Evolutionary conservation across 805 yeast species (phyloP), one percentile per base, ranked within the genome.

Genomic region (Candida methanosorbosa): DNA sequence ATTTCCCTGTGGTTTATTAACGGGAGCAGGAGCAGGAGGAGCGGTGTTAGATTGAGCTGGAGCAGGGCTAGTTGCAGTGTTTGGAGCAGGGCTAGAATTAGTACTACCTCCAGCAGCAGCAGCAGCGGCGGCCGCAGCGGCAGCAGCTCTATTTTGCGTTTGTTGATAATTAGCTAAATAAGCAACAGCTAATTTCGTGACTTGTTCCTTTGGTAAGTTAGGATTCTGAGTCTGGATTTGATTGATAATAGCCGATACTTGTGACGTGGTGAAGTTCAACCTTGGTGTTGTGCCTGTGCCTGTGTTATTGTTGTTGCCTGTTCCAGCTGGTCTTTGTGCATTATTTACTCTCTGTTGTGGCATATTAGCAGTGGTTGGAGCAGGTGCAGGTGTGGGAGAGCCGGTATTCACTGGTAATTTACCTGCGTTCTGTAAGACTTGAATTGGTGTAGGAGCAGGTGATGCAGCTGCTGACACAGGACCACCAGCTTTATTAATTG

Each of bases 191-290:
- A 78, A 61, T 38, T 73, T 70, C 3, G 81, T 74, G 1, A 78
- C 82, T 45, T 78, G 81, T 37, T 73, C 79, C 40, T 75, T 75
- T 9, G 75, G 63, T 49, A 76, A 57, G 22, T 65, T 69, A 2
- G 86, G 86, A 49, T 78, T 72, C 45, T 76, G 76, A n/a, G 68
- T 57, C 49, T 78, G 82, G 35, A 78, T 78, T 30, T 78, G 75
- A 43, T 66, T 72, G 38, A 78, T 72, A 28, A 78, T 68, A 1
- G 81, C 78, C 9, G 81, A 68, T 4, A 78, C 81, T 44, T 78
- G 84, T 1, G 77, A 72, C 12, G 78, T 74, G 0, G 76, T 70
- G 52, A 75, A 70, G 22, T 43, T 45, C 26, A 57, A 45, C 18
- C 53, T 47, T 5, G 53, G 37, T 22, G 32, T 38, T 36, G 6